Evolutionary conservation across 495 filamentous ascomycete species (phyloP).

Genomic region (Neurospora sp.): DNA sequence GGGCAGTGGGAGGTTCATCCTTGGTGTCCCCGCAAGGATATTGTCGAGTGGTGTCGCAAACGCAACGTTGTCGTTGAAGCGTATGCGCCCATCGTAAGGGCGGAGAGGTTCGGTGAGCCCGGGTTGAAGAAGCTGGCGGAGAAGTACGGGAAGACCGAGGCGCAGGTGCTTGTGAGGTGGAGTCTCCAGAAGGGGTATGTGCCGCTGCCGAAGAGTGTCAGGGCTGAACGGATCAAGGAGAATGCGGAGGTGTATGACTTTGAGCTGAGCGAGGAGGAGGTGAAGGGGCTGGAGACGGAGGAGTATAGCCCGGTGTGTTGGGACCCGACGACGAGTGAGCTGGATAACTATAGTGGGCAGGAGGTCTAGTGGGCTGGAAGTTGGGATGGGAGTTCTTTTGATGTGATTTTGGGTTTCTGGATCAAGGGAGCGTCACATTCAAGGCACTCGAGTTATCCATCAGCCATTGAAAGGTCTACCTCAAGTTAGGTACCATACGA

Average conservation of each 20-base stretch:
- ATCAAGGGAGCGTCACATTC: too few relatives aligned
- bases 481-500: too few relatives aligned
- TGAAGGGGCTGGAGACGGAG: conserved; percentile 39
- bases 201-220: conserved; percentile 70
- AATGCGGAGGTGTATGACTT: conserved; percentile 79
- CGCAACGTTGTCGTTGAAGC: conserved; percentile 66
- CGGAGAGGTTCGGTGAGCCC: conserved; percentile 54
- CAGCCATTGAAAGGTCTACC: too few relatives aligned
- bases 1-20: conserved; percentile 89
- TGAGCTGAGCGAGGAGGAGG: conserved; percentile 56
- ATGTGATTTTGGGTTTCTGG: too few relatives aligned
- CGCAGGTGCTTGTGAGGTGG: conserved; percentile 79
- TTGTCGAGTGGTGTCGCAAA: conserved; percentile 64
- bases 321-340: conserved; percentile 45
- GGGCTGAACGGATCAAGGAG: conserved; percentile 54
- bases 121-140: conserved; percentile 47
- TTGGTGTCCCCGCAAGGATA: conserved; percentile 68
- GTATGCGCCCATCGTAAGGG: conserved; percentile 69
- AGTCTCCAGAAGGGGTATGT: conserved; percentile 73
- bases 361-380: too few relatives aligned
- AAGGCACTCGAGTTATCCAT: too few relatives aligned
- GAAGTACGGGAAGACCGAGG: conserved; percentile 63
- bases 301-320: conserved; percentile 60
- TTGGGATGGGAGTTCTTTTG: too few relatives aligned
- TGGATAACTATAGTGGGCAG: conserved; percentile 6